phyloP scores from a whole-genome alignment of 2,329 filamentous ascomycete species.

The Arthrobotrys sphaeroides region DNA sequence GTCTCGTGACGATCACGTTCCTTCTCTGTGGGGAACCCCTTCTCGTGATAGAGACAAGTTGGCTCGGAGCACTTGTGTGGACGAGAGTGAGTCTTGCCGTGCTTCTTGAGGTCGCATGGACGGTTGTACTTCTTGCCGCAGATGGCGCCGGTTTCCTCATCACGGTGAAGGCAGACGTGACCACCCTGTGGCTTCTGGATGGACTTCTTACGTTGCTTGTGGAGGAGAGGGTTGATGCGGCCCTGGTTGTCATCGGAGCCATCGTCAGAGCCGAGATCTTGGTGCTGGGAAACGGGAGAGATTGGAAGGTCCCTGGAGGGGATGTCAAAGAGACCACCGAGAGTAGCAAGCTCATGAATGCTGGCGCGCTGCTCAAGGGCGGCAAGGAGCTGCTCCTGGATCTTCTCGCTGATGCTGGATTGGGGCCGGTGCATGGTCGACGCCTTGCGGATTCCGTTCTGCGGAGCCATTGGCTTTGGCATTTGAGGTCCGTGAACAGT shows the following conservation, averaged over 20 bases:
- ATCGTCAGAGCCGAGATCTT: slow-evolving; percentile 63
- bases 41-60: slow-evolving; percentile 87
- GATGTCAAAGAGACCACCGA: slow-evolving; percentile 40
- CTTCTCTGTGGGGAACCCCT: slow-evolving; percentile 97
- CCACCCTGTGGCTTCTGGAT: slow-evolving; percentile 68
- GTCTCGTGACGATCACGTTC: slow-evolving; percentile 95
- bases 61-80: slow-evolving; percentile 89
- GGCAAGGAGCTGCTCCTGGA: slow-evolving; percentile 51
- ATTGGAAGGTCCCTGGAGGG: slow-evolving; percentile 42
- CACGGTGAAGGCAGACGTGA: slow-evolving; percentile 90
- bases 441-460: slow-evolving; percentile 57
- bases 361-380: slow-evolving; percentile 50
- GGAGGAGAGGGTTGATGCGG: slow-evolving; percentile 42
- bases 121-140: slow-evolving; percentile 95
- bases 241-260: slow-evolving; percentile 43
- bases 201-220: slow-evolving; percentile 72
- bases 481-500: slow-evolving; percentile 57
- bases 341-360: slow-evolving; percentile 45
- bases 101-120: slow-evolving; percentile 96
- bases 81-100: slow-evolving; percentile 96
- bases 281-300: slow-evolving; percentile 59
- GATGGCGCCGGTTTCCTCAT: slow-evolving; percentile 84
- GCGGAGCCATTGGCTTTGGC: slow-evolving; percentile 44
- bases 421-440: slow-evolving; percentile 48
- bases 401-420: slow-evolving; percentile 49